Base-by-base conservation (phyloP, 2,329 filamentous ascomycete genomes). In the Monosporascus sp. region DNA sequence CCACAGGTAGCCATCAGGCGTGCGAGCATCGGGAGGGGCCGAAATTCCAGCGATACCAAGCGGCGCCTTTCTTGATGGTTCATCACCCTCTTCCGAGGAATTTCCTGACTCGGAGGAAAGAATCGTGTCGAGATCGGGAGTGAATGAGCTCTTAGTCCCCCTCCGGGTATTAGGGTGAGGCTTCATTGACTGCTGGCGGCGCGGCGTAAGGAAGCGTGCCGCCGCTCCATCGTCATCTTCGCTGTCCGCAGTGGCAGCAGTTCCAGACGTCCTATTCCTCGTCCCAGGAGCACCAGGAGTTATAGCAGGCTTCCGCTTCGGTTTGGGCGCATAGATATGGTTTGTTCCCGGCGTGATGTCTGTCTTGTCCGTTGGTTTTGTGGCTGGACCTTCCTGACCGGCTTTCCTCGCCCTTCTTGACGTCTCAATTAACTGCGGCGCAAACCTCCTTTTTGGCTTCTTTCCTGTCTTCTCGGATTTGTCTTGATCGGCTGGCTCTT, bases 341-440 rank as follows among this genome's bases (percentile, higher is more conserved):
- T 79, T 84, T 58, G 79, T 82, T 60, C 83, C 84, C 38, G 84
- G 83, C 0, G 82, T 83, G 52, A 85, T 86, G 65, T 91, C 87
- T 37, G 88, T 91, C 72, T 86, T 89, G 71, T 89, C 85, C 54
- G 81, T 80, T 11, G 81, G 83, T 51, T 77, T 78, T 22, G 85
- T 82, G 31, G 85, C 82, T 20, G 85, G 84, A 6, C 78, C 79
- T 1, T 78, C 70, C 61, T 91, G 86, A 20, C 84, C 84, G 17
- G 81, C 81, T 63, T 84, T 84, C 58, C 87, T 83, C 36, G 85
- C 84, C 51, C 91, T 80, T 62, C 85, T 83, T 4, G 87, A 87
- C 3, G 89, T 92, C 70, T 93, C 90, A 57, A 96, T 86, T 52
- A 96, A 76, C 64, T 93, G 87, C 14, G 91, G 91, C 31, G 86